phyloP scores from a whole-genome alignment of 306 rosid species.

The Acacia crassicarpa region DNA sequence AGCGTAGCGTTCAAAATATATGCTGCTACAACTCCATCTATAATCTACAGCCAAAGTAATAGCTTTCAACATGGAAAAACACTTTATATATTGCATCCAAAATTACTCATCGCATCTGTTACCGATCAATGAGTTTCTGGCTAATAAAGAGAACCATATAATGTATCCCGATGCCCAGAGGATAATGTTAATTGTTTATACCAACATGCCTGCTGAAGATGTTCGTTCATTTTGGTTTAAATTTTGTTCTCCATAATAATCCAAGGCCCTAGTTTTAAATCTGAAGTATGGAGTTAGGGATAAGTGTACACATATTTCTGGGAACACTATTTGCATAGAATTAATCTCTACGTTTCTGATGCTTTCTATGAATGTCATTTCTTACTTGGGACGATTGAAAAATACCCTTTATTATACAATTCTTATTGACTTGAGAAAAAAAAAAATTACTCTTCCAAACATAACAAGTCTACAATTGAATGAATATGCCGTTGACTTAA shows the following conservation, averaged over 20 bases:
- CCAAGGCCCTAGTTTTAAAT: background rate
- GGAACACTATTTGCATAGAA: background rate
- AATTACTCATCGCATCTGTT: background rate
- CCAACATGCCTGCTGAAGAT: background rate
- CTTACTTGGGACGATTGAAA: background rate
- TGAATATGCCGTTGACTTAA: background rate
- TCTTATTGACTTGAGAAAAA: background rate
- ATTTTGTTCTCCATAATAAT: background rate
- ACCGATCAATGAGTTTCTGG: background rate
- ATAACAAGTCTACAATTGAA: background rate
- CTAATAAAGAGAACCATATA: background rate
- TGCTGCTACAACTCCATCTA: slow-evolving; percentile 94
- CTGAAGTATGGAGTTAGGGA: background rate
- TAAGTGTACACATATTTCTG: background rate
- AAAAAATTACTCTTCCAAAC: background rate
- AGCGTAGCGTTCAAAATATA: slow-evolving; percentile 87
- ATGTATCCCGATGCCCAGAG: background rate
- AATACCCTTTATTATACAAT: background rate
- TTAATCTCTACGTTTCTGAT: background rate
- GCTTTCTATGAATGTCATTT: background rate
- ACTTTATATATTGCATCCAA: background rate
- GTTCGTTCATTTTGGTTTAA: background rate
- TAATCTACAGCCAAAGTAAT: slow-evolving; percentile 52
- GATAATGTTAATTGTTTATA: background rate
- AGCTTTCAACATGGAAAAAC: background rate